Percentiles rank a stretch among this genome's conserved stretches.
Conservation (phyloP, 108 stramenopile genomes). For the Cyclotella kingstonii region DNA sequence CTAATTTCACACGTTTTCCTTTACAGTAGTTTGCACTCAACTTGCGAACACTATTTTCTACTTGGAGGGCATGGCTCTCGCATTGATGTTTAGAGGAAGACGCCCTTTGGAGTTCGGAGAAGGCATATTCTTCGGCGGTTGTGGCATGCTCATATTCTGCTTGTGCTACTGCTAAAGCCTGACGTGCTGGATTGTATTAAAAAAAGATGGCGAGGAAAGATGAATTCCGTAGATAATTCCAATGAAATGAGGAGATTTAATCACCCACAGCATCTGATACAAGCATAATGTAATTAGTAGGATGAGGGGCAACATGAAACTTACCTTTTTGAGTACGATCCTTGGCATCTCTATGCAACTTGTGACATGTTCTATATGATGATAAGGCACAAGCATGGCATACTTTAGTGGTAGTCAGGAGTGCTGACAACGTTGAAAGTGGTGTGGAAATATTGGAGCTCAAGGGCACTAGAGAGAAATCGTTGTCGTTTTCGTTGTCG, state of each 20-base stretch:
- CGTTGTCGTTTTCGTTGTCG: not conserved
- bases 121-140: constrained; percentile 19
- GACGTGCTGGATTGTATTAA: too few relatives aligned
- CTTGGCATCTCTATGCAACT: constrained; percentile 16
- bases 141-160: constrained; percentile 30
- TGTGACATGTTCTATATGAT: constrained; percentile 12
- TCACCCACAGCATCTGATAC: too few relatives aligned
- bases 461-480: not conserved
- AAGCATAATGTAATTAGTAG: too few relatives aligned
- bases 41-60: constrained; percentile 4
- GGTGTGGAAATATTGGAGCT: not conserved
- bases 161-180: constrained; percentile 17
- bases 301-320: too few relatives aligned
- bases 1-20: constrained; percentile 10
- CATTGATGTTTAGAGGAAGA: constrained; percentile 3
- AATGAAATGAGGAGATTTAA: not conserved
- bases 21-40: not conserved
- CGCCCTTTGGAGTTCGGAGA: not conserved
- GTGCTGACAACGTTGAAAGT: constrained; percentile 5
- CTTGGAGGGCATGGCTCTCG: not conserved
- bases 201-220: not conserved
- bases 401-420: constrained; percentile 5
- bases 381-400: not conserved
- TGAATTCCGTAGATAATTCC: not conserved
- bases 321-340: constrained; percentile 8